These are phyloP conservation scores for Coniferiporia sulphurascens DNA, from an alignment of 1,284 basidiomycete genomes.

Conservation along the genomic window DNA sequence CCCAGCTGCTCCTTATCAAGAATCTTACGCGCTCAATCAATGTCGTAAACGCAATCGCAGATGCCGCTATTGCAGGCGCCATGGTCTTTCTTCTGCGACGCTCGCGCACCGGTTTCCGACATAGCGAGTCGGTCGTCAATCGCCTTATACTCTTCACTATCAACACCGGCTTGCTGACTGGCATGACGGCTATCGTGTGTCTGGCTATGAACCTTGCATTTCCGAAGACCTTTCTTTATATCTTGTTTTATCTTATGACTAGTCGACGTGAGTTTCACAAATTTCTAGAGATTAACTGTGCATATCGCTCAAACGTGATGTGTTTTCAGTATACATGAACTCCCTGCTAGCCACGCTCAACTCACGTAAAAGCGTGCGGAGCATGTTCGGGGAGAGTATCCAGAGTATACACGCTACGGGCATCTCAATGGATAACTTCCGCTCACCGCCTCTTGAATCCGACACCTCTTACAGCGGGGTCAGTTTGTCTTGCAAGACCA, in stretches of 20 bases:
- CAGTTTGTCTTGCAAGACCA: not conserved
- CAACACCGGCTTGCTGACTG: slow-evolving; percentile 40
- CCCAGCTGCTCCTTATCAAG: not conserved
- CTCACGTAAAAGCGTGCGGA: not conserved
- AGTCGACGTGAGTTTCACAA: slow-evolving; percentile 1
- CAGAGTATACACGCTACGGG: not conserved
- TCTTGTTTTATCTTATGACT: slow-evolving; percentile 5
- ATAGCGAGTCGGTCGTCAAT: slow-evolving; percentile 32
- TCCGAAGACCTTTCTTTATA: slow-evolving; percentile 16
- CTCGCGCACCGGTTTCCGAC: slow-evolving; percentile 24
- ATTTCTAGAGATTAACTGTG: not conserved
- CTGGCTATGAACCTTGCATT: slow-evolving; percentile 5
- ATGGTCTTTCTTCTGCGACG: slow-evolving; percentile 35
- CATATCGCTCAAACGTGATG: not conserved
- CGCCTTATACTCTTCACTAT: slow-evolving; percentile 40
- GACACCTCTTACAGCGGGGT: not conserved
- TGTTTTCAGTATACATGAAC: not conserved
- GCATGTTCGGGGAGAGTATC: not conserved
- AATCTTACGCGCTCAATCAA: not conserved
- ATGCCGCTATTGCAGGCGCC: slow-evolving; percentile 35
- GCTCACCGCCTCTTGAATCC: not conserved
- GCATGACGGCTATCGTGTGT: slow-evolving; percentile 5
- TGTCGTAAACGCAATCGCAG: slow-evolving; percentile 20
- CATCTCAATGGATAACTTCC: not conserved
- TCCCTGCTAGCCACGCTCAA: not conserved